Evolutionary conservation across 2,329 filamentous ascomycete genomes (phyloP).

Genomic region (Penicillium hesseltinei): DNA sequence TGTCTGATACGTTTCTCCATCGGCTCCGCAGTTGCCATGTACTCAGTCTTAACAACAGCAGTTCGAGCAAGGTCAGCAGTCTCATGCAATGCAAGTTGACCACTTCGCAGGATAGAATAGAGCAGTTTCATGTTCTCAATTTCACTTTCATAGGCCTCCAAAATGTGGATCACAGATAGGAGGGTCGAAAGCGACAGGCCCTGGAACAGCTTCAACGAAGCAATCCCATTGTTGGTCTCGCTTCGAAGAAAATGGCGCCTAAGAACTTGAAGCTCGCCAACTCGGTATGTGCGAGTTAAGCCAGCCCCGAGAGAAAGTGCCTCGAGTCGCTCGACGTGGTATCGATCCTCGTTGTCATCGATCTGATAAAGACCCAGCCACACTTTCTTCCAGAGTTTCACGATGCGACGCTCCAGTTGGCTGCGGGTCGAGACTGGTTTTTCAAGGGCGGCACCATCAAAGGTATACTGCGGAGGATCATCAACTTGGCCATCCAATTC

Average conservation of each 20-base stretch:
- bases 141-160: slow-evolving; percentile 23
- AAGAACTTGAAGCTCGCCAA: slow-evolving; percentile 12
- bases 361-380: slow-evolving; percentile 26
- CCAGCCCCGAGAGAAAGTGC: slow-evolving; percentile 21
- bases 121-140: slow-evolving; percentile 14
- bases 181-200: slow-evolving; percentile 18
- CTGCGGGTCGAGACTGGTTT: not conserved
- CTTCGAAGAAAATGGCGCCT: slow-evolving; percentile 9
- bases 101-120: slow-evolving; percentile 15
- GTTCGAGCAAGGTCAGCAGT: slow-evolving; percentile 1
- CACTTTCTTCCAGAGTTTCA: slow-evolving; percentile 20
- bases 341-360: slow-evolving; percentile 10
- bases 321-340: slow-evolving; percentile 17
- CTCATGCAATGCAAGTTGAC: slow-evolving; percentile 14
- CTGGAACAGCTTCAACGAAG: slow-evolving; percentile 20
- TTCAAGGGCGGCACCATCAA: not conserved
- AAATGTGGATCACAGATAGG: slow-evolving; percentile 14
- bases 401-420: slow-evolving; percentile 17
- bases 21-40: slow-evolving; percentile 13
- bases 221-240: slow-evolving; percentile 13
- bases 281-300: slow-evolving; percentile 6
- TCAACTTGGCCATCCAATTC: not conserved
- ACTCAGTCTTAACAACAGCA: slow-evolving; percentile 8
- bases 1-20: slow-evolving; percentile 15
- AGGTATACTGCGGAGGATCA: not conserved